Evolutionary conservation across 2,329 filamentous ascomycete genomes (phyloP).

Genomic region (Exserohilum rostratum): DNA sequence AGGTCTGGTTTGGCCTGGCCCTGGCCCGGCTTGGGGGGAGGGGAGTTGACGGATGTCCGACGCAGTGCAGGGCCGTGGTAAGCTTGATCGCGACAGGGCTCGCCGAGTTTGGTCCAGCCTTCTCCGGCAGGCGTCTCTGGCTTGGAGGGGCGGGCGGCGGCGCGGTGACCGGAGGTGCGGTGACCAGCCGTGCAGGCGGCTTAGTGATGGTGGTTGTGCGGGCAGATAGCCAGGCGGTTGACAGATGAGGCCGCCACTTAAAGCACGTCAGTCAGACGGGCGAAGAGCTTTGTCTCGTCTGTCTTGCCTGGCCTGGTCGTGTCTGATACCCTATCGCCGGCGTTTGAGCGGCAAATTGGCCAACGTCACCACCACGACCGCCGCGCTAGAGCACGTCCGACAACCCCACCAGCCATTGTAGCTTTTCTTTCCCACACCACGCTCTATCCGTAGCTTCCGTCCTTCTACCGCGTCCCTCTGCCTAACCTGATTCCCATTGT

Average conservation of each 20-base stretch:
- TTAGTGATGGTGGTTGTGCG: slow-evolving; percentile 40
- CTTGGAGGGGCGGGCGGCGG: slow-evolving; percentile 18
- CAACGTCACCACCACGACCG: slow-evolving; percentile 41
- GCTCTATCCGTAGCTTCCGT: slow-evolving; percentile 35
- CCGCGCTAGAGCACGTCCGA: slow-evolving; percentile 34
- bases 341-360: slow-evolving; percentile 28
- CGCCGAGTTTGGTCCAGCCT: slow-evolving; percentile 38
- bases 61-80: slow-evolving; percentile 27
- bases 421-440: slow-evolving; percentile 40
- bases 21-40: too few relatives aligned
- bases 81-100: slow-evolving; percentile 30
- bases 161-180: slow-evolving; percentile 43
- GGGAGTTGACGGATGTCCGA: neutral
- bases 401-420: slow-evolving; percentile 44
- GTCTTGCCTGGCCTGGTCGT: too few relatives aligned
- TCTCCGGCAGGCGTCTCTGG: slow-evolving; percentile 28
- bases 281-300: too few relatives aligned
- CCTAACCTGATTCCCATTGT: slow-evolving; percentile 10
- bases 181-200: slow-evolving; percentile 34
- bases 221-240: slow-evolving; percentile 31
- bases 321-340: slow-evolving; percentile 24
- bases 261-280: slow-evolving; percentile 20
- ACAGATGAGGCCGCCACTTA: slow-evolving; percentile 20
- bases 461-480: slow-evolving; percentile 18
- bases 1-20: too few relatives aligned